Percentiles rank a stretch among this genome's conserved stretches.
phyloP scores from a whole-genome alignment of 2,329 filamentous ascomycete species.

The Neodidymelliopsis sp. region DNA sequence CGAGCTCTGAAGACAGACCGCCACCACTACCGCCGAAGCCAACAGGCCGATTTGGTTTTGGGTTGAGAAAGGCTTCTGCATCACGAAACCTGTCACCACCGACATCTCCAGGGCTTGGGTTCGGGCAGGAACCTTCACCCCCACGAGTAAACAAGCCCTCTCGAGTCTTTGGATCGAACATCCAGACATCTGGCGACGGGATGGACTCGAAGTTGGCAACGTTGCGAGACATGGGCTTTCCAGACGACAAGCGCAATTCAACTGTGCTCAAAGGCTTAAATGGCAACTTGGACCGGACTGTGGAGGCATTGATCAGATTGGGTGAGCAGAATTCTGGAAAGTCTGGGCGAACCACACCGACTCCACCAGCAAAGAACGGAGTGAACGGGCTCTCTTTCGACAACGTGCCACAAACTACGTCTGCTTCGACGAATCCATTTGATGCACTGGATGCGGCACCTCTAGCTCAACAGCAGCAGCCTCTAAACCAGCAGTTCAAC shows the following conservation, averaged over 20 bases:
- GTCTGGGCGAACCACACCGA: conserved; percentile 57
- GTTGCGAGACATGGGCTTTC: conserved; percentile 90
- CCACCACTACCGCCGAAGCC: conserved; percentile 68
- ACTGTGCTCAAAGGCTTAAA: conserved; percentile 82
- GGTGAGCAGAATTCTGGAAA: conserved; percentile 64
- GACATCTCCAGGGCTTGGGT: conserved; percentile 44
- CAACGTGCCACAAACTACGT: conserved; percentile 42
- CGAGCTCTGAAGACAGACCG: conserved; percentile 62
- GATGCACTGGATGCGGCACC: conserved; percentile 51
- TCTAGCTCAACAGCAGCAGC: conserved; percentile 38
- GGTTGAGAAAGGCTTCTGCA: conserved; percentile 73
- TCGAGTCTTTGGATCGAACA: conserved; percentile 70
- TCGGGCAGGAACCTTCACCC: conserved; percentile 44
- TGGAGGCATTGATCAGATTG: conserved; percentile 83
- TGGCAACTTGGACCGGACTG: conserved; percentile 83
- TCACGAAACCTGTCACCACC: conserved; percentile 65
- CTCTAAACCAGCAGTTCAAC: conserved; percentile 40
- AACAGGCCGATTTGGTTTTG: conserved; percentile 67
- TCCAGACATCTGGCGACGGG: conserved; percentile 63
- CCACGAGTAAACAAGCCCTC: conserved; percentile 69
- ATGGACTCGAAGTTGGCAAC: conserved; percentile 78
- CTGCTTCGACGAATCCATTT: conserved; percentile 52
- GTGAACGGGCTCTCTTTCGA: conserved; percentile 56
- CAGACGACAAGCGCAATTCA: conserved; percentile 80
- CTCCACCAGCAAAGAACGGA: conserved; percentile 58